phyloP scores from a whole-genome alignment of 768 basidiomycete genomes.

The Boletus bicolor region DNA sequence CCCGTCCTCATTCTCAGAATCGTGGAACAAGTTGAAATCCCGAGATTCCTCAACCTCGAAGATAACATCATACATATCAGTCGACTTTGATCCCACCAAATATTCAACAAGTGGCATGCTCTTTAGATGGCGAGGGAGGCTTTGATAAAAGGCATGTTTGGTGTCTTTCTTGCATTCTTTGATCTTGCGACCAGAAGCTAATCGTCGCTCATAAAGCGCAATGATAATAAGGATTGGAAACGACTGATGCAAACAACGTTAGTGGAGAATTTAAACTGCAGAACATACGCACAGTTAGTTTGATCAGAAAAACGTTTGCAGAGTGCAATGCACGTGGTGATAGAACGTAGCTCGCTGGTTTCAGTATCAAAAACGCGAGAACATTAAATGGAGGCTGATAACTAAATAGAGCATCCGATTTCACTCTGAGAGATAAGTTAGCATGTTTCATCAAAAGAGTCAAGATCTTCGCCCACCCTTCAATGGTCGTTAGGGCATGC shows the following conservation, averaged over 20 bases:
- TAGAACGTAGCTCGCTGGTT: slow-evolving; percentile 73
- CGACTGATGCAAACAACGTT: slow-evolving; percentile 37
- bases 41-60: slow-evolving; percentile 63
- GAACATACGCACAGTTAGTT: slow-evolving; percentile 56
- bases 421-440: slow-evolving; percentile 52
- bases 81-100: slow-evolving; percentile 65
- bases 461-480: slow-evolving; percentile 53
- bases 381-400: slow-evolving; percentile 92
- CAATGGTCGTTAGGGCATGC: slow-evolving; percentile 79
- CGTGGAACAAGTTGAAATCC: slow-evolving; percentile 49
- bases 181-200: slow-evolving; percentile 47
- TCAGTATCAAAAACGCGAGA: slow-evolving; percentile 74
- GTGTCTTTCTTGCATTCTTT: slow-evolving; percentile 52
- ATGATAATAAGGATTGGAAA: slow-evolving; percentile 79
- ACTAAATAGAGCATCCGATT: slow-evolving; percentile 85
- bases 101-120: slow-evolving; percentile 73
- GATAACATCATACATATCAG: slow-evolving; percentile 72
- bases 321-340: slow-evolving; percentile 78
- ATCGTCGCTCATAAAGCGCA: slow-evolving; percentile 73
- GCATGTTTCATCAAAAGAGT: background rate
- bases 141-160: slow-evolving; percentile 57
- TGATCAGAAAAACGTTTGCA: slow-evolving; percentile 83
- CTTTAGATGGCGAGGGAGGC: slow-evolving; percentile 68
- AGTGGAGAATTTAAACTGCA: background rate
- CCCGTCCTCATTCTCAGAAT: slow-evolving; percentile 43